Percentiles rank a stretch among this genome's conserved stretches.
Conservation (phyloP, 2,329 filamentous ascomycete species). For the Calonectria ilicicola region DNA sequence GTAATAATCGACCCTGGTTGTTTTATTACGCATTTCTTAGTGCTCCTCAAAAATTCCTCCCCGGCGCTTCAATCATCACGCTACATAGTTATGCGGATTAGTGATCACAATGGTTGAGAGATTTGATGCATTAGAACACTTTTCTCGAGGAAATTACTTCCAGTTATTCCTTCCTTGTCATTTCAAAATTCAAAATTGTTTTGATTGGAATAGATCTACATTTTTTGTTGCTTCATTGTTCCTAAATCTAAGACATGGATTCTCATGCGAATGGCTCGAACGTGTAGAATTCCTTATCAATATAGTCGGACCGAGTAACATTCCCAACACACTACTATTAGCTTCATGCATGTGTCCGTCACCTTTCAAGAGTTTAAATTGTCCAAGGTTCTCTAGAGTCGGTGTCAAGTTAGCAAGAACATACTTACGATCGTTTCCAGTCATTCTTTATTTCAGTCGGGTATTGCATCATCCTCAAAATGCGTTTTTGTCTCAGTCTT, state of each 20-base stretch:
- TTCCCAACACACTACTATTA: background rate
- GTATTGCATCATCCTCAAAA: background rate
- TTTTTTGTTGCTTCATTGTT: background rate
- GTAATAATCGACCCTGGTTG: too few relatives aligned
- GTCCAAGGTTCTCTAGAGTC: background rate
- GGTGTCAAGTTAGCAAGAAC: accelerated
- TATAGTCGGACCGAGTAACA: background rate
- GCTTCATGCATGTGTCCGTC: too few relatives aligned
- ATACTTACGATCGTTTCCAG: background rate
- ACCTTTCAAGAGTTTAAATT: background rate
- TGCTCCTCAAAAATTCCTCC: too few relatives aligned
- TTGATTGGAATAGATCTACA: background rate
- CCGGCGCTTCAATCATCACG: too few relatives aligned
- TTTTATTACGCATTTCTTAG: too few relatives aligned
- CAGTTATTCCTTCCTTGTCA: background rate
- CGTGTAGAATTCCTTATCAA: background rate
- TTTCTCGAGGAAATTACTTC: background rate
- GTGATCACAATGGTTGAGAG: background rate
- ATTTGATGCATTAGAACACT: background rate
- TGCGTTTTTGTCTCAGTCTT: background rate
- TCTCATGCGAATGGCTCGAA: background rate
- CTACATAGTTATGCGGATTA: background rate
- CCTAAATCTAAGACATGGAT: background rate
- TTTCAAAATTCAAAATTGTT: background rate
- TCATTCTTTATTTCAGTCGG: background rate